A percentile compares a stretch with the other conserved stretches of the same genome.
phyloP scores from a whole-genome alignment of 176 grass and related monocot species.

The Oryza longistaminata region DNA sequence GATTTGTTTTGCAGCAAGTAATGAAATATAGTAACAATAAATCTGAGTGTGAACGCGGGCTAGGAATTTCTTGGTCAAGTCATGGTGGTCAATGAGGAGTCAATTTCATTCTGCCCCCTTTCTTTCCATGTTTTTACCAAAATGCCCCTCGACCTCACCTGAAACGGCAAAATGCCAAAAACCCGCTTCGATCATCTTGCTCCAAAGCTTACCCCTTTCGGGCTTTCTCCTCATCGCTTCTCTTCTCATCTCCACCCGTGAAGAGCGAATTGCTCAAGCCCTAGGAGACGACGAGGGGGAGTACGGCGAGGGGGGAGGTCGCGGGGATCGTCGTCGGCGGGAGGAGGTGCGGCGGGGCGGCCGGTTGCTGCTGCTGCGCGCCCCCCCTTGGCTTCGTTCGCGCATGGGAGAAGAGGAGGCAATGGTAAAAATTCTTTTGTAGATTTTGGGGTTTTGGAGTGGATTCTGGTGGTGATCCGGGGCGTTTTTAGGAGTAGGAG shows the following conservation, averaged over 20 bases:
- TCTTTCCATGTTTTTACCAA: neutral
- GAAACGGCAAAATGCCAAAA: neutral
- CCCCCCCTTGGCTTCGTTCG: neutral
- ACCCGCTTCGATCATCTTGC: neutral
- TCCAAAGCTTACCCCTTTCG: neutral
- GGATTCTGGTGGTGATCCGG: neutral
- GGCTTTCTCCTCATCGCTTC: neutral
- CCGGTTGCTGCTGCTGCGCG: no score
- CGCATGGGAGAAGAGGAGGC: neutral
- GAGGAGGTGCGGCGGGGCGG: neutral
- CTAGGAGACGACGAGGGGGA: neutral
- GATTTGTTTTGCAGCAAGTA: neutral
- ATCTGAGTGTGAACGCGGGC: neutral
- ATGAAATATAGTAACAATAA: no score
- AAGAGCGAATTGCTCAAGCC: neutral
- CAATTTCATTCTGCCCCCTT: neutral
- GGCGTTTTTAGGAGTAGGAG: neutral
- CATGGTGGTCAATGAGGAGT: neutral
- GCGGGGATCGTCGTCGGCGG: neutral
- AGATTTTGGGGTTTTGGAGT: neutral
- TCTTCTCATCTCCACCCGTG: neutral
- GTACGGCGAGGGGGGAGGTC: neutral
- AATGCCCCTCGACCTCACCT: neutral
- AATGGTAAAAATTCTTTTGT: slow-evolving; percentile 1
- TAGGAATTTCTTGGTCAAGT: neutral